Percentiles rank a stretch among this genome's conserved stretches.
Conservation (phyloP, 108 stramenopile genomes). For the Bacterosira constricta region DNA sequence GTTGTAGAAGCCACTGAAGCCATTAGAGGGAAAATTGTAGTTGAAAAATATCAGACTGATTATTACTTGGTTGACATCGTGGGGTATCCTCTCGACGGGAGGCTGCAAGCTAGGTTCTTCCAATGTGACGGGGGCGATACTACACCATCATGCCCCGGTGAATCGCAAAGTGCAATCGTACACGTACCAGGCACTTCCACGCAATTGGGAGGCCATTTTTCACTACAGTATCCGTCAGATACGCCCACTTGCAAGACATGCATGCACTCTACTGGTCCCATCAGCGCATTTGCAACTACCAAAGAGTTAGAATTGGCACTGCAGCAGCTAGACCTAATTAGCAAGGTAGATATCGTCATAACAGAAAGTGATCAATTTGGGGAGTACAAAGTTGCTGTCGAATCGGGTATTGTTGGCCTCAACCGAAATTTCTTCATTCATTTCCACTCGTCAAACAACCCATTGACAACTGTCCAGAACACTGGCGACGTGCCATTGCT, state of each 20-base stretch:
- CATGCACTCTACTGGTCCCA: slow-evolving; percentile 16
- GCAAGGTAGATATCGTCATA: slow-evolving; percentile 34
- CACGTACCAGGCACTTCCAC: slow-evolving; percentile 15
- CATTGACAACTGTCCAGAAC: slow-evolving; percentile 12
- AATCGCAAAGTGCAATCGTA: not conserved
- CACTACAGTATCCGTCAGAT: slow-evolving; percentile 27
- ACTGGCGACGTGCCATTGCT: slow-evolving; percentile 40
- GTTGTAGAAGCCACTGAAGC: not conserved
- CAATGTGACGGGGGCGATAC: not conserved
- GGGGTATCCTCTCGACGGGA: slow-evolving; percentile 13
- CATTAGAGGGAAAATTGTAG: slow-evolving; percentile 7
- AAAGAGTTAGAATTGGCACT: slow-evolving; percentile 39
- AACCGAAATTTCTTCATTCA: slow-evolving; percentile 46
- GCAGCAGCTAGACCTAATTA: slow-evolving; percentile 30
- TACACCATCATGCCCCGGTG: slow-evolving; percentile 13
- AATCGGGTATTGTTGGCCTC: slow-evolving; percentile 32
- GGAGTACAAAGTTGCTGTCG: slow-evolving; percentile 45
- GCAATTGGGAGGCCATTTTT: slow-evolving; percentile 35
- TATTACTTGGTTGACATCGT: slow-evolving; percentile 27
- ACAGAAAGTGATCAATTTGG: slow-evolving; percentile 32
- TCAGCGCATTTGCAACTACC: slow-evolving; percentile 36
- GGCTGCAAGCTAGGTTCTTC: not conserved
- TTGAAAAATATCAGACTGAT: slow-evolving; percentile 4
- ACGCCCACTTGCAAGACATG: slow-evolving; percentile 22
- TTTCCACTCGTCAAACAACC: slow-evolving; percentile 12